Evolutionary conservation across 306 rosid genomes (phyloP).

Genomic region (Hippophae tibetana): DNA sequence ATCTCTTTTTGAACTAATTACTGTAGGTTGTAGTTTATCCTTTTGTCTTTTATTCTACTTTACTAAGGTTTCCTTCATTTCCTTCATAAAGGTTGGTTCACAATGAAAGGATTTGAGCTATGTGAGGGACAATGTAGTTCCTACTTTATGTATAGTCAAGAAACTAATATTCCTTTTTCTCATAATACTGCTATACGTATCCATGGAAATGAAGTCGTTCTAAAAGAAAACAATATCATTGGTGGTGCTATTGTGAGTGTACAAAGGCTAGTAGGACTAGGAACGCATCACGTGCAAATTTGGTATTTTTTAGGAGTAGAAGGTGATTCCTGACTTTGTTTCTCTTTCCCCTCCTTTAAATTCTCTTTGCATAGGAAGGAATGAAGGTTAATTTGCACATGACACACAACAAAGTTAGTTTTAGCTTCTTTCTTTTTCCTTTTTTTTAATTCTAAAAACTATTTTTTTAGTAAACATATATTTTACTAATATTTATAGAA

Average conservation of each 20-base stretch:
- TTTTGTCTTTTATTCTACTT: constrained; percentile 10
- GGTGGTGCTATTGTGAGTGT: constrained; percentile 61
- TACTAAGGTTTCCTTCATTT: constrained; percentile 20
- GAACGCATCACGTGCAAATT: constrained; percentile 65
- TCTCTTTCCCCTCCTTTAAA: constrained; percentile 2
- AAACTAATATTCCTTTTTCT: constrained; percentile 18
- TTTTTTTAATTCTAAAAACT: no score
- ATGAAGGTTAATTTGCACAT: no score
- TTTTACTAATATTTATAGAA: no score
- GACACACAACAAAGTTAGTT: no score
- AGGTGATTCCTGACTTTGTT: constrained; percentile 38
- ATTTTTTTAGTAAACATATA: no score
- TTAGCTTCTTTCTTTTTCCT: no score
- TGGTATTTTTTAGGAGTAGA: constrained; percentile 93
- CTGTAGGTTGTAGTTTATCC: background rate
- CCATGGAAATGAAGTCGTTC: constrained; percentile 53
- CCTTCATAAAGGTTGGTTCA: constrained; percentile 64
- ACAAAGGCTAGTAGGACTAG: constrained; percentile 53
- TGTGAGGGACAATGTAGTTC: constrained; percentile 26
- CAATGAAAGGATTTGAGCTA: constrained; percentile 79
- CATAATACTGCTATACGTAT: constrained; percentile 82
- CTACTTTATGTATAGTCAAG: constrained; percentile 13
- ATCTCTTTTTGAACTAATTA: background rate
- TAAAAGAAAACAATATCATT: constrained; percentile 55
- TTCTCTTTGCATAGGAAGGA: background rate